Conservation (phyloP, 371 early-diverging fungal genomes). For the Conidiobolus incongruus region DNA sequence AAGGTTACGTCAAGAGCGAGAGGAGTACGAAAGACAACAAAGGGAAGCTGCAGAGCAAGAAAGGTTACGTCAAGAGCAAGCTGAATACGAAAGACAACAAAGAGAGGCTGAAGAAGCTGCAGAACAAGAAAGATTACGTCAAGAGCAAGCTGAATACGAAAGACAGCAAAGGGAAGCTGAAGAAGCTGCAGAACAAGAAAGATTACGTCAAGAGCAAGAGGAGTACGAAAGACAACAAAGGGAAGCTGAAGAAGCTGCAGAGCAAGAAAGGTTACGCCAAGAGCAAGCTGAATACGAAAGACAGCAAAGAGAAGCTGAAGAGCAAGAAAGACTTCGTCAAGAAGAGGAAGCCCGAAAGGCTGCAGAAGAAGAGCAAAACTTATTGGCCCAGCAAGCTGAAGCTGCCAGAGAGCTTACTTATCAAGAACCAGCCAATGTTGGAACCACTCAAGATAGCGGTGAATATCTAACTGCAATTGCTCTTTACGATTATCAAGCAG, state of each 20-base stretch:
- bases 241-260: constrained; percentile 7
- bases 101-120: constrained; percentile 12
- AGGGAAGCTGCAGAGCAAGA: neutral
- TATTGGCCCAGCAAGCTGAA: neutral
- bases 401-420: neutral
- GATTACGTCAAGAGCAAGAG: constrained; percentile 7
- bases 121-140: neutral
- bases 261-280: neutral
- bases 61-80: too few species aligned
- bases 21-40: constrained; percentile 7
- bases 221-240: constrained; percentile 8
- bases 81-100: neutral
- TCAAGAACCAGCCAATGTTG: neutral
- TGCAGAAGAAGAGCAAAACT: neutral
- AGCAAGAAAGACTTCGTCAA: neutral
- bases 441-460: neutral
- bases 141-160: constrained; percentile 16
- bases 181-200: constrained; percentile 8
- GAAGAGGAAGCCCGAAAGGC: neutral
- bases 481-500: constrained; percentile 37
- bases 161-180: constrained; percentile 10
- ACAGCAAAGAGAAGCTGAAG: neutral
- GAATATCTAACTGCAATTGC: constrained; percentile 11
- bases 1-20: neutral
- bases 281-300: constrained; percentile 4